Conservation (phyloP, 2,329 filamentous ascomycete species). For the Phoma sp. region DNA sequence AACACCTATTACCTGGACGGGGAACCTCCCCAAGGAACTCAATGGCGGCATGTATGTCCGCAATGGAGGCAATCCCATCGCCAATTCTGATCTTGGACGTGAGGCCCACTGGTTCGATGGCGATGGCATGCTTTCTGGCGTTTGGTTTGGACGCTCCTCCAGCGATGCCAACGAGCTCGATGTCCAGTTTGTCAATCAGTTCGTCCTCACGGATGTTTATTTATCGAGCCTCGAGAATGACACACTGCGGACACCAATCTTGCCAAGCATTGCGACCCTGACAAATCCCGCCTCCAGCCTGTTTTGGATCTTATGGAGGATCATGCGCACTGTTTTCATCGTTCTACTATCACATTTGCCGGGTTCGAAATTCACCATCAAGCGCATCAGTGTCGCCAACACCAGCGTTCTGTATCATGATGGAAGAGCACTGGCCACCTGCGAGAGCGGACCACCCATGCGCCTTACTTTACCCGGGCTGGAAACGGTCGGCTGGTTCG, state of each 20-base stretch:
- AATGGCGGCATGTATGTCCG: conserved; percentile 73
- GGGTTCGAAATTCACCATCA: conserved; percentile 63
- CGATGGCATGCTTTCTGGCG: conserved; percentile 75
- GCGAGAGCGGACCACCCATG: conserved; percentile 74
- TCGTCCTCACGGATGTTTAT: conserved; percentile 70
- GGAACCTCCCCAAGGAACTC: conserved; percentile 68
- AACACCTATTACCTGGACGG: conserved; percentile 64
- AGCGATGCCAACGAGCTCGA: conserved; percentile 51
- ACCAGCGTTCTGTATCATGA: conserved; percentile 72
- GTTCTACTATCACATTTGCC: conserved; percentile 65
- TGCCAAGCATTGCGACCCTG: conserved; percentile 72
- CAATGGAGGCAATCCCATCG: conserved; percentile 73
- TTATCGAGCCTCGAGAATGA: conserved; percentile 59
- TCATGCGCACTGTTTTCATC: conserved; percentile 64
- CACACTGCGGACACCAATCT: conserved; percentile 61
- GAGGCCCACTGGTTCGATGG: conserved; percentile 78
- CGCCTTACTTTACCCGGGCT: conserved; percentile 67
- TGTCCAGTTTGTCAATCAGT: conserved; percentile 73
- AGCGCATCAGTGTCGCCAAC: conserved; percentile 74
- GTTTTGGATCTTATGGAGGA: conserved; percentile 57
- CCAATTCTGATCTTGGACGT: conserved; percentile 65
- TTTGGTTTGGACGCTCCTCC: conserved; percentile 60
- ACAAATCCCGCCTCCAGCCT: conserved; percentile 65
- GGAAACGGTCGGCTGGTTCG: conserved; percentile 74
- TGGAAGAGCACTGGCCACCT: conserved; percentile 71